Evolutionary conservation across 2,329 filamentous ascomycete species (phyloP), one percentile per base, ranked within the genome.

Genomic region (Verticillium alfalfae): DNA sequence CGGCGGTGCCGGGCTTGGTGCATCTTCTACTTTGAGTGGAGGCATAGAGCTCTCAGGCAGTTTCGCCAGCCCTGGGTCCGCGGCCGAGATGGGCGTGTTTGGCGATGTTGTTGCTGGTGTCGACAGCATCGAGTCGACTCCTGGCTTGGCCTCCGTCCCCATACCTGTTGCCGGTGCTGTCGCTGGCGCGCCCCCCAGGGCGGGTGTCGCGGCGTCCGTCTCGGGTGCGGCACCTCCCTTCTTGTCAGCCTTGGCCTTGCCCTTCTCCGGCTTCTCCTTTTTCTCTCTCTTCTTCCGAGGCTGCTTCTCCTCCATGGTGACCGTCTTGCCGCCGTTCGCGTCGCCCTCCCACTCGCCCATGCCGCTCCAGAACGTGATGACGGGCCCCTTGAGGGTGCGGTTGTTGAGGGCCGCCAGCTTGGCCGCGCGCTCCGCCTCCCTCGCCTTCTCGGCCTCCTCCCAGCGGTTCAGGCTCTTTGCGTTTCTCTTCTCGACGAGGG

Each of bases 341-440:
- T 59, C 58, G 16, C 58, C 58, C 34, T 59, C 58, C 84, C 92
- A 94, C 68, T 91, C 86, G 38, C 91, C 91, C 65, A 92, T 85
- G n/a, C 94, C 95, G 73, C 93, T 98, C 89, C 93, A 97, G 74
- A 91, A 94, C 2, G 91, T 92, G 52, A 97, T 88, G 12, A 97
- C 92, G 0, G 95, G 92, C 0, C 95, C 95, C 60, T 94, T 88
- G 9, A 98, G 83, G 58, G 90, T 92, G 57, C 93, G 87, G 72
- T 93, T 92, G 69, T 96, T 91, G 67, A 98, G 80, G 15, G 94
- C 95, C 45, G 94, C 93, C 57, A 98, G 81, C 76, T 90, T 94
- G 49, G 88, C 90, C 66, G 87, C 85, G 64, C 94, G 85, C 70
- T 96, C 91, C 69, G 94, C 92, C 67, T 93, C 90, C 62, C 94